A percentile compares a stretch with the other conserved stretches of the same genome.
phyloP scores from a whole-genome alignment of 2,329 filamentous ascomycete genomes.

The Intubia oerlemansii region DNA sequence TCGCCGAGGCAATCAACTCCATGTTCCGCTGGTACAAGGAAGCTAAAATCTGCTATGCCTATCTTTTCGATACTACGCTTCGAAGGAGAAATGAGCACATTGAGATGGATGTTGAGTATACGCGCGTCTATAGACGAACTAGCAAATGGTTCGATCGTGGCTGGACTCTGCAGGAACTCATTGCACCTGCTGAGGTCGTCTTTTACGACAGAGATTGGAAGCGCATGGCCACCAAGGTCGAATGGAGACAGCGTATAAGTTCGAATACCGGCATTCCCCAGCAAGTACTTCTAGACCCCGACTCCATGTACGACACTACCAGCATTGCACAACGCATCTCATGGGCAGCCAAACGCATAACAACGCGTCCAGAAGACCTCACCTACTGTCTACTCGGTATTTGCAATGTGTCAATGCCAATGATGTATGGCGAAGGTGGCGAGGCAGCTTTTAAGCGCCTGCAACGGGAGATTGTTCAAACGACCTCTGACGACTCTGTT shows the following conservation, averaged over 20 bases:
- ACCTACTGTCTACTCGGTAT: slow-evolving; percentile 9
- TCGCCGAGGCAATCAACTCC: slow-evolving; percentile 8
- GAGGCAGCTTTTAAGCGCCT: slow-evolving; percentile 7
- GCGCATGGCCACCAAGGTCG: slow-evolving; percentile 9
- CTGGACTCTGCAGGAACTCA: too few relatives aligned
- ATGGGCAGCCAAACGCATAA: slow-evolving; percentile 6
- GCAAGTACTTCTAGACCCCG: slow-evolving; percentile 5
- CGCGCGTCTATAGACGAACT: slow-evolving; percentile 34
- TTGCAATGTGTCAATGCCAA: slow-evolving; percentile 7
- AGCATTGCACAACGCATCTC: slow-evolving; percentile 8
- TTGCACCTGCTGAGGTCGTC: slow-evolving; percentile 5
- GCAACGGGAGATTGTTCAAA: slow-evolving; percentile 8
- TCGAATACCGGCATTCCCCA: slow-evolving; percentile 9
- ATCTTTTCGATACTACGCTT: slow-evolving; percentile 1
- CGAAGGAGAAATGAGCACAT: neutral
- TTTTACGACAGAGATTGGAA: slow-evolving; percentile 14
- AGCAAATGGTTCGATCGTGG: slow-evolving; percentile 41
- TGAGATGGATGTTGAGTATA: slow-evolving; percentile 7
- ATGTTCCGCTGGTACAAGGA: slow-evolving; percentile 8
- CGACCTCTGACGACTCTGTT: slow-evolving; percentile 7
- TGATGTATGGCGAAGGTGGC: slow-evolving; percentile 8
- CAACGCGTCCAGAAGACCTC: slow-evolving; percentile 7
- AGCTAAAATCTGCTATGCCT: slow-evolving; percentile 5
- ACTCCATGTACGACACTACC: slow-evolving; percentile 1
- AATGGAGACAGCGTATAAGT: slow-evolving; percentile 5